A percentile compares a stretch with the other conserved stretches of the same genome.
Evolutionary conservation across 2,329 filamentous ascomycete species (phyloP).

Genomic region (Verticillium tricorpus): DNA sequence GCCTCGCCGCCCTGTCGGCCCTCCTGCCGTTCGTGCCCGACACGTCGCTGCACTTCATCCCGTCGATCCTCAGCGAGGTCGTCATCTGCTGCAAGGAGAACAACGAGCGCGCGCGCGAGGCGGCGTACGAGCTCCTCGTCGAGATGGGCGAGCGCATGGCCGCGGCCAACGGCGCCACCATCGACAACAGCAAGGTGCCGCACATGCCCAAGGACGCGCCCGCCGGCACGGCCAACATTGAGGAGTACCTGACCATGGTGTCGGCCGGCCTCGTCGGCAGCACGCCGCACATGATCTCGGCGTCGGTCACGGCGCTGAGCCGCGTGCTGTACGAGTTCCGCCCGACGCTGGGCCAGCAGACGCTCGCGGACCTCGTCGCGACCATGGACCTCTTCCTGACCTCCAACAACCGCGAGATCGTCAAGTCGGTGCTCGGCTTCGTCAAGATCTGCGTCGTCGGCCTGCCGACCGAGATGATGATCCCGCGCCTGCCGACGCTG

Average conservation of each 20-base stretch:
- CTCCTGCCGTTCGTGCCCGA: slow-evolving; percentile 75
- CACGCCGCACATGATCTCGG: slow-evolving; percentile 95
- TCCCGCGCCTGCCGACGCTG: slow-evolving; percentile 69
- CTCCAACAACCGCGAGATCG: slow-evolving; percentile 94
- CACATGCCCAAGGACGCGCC: slow-evolving; percentile 82
- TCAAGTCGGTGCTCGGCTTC: slow-evolving; percentile 89
- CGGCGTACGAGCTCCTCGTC: slow-evolving; percentile 86
- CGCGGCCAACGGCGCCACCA: slow-evolving; percentile 60
- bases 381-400: slow-evolving; percentile 96
- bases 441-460: slow-evolving; percentile 93
- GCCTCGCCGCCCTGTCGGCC: slow-evolving; percentile 75
- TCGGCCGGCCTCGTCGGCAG: slow-evolving; percentile 89
- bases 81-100: slow-evolving; percentile 97
- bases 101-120: slow-evolving; percentile 87
- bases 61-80: slow-evolving; percentile 84
- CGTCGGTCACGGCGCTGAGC: slow-evolving; percentile 90
- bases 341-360: slow-evolving; percentile 59
- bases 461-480: slow-evolving; percentile 73
- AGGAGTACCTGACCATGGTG: slow-evolving; percentile 98
- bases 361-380: slow-evolving; percentile 79
- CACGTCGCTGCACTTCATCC: slow-evolving; percentile 85
- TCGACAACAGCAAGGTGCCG: slow-evolving; percentile 81
- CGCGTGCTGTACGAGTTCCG: slow-evolving; percentile 93
- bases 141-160: slow-evolving; percentile 80
- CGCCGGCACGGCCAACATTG: slow-evolving; percentile 72